Conservation (phyloP, 768 basidiomycete species). For the Tricholoma terreum region DNA sequence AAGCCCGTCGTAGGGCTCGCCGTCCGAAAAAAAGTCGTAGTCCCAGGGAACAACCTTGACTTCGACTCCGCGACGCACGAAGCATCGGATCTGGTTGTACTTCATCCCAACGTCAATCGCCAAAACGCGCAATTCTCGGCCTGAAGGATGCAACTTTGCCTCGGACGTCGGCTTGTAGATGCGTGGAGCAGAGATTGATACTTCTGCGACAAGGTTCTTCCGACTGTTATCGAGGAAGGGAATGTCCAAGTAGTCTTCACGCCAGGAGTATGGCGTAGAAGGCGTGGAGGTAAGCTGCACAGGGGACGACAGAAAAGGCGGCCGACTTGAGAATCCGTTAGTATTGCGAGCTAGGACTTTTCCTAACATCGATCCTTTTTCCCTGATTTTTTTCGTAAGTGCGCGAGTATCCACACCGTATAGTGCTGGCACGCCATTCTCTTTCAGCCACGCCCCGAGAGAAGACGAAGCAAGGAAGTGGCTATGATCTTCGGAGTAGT, state of each 20-base stretch:
- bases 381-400: constrained; percentile 93
- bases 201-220: constrained; percentile 86
- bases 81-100: constrained; percentile 98
- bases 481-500: constrained; percentile 92
- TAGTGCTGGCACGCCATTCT: constrained; percentile 91
- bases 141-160: constrained; percentile 69
- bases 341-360: constrained; percentile 68
- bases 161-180: constrained; percentile 60
- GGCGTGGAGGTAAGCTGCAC: constrained; percentile 51
- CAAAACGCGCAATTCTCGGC: constrained; percentile 77
- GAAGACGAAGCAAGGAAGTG: constrained; percentile 92
- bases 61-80: constrained; percentile 87
- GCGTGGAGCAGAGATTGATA: constrained; percentile 70
- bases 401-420: constrained; percentile 96
- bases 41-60: constrained; percentile 98
- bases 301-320: constrained; percentile 30
- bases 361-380: constrained; percentile 91
- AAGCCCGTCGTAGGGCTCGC: constrained; percentile 86
- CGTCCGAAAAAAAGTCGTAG: constrained; percentile 81
- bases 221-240: constrained; percentile 88
- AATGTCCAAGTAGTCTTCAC: constrained; percentile 77
- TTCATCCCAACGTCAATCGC: constrained; percentile 99
- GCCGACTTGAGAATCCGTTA: constrained; percentile 39
- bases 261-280: constrained; percentile 59
- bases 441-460: constrained; percentile 89